These are phyloP conservation scores for Avena atlantica DNA, from an alignment of 176 grass and related monocot genomes.

Conservation along the genomic window DNA sequence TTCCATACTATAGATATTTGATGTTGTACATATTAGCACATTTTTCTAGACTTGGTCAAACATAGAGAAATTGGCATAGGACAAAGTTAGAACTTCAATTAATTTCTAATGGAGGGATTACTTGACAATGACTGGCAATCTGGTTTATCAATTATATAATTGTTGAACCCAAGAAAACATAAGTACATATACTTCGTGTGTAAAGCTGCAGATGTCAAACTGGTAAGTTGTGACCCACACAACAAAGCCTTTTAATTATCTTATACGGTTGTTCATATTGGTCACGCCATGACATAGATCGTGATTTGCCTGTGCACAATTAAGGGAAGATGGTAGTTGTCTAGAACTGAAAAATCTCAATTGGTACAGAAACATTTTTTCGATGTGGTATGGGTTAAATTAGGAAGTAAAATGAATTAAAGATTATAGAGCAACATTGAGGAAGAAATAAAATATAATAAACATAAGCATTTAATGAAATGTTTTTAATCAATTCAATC, in stretches of 20 bases:
- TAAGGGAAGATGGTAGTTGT: background rate
- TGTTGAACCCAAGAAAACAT: background rate
- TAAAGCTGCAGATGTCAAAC: conserved; percentile 25
- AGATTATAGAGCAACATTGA: background rate
- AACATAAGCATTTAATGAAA: conserved; percentile 4
- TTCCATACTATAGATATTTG: background rate
- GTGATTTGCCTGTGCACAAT: background rate
- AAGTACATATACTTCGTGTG: background rate
- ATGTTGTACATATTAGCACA: background rate
- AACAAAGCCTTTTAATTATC: conserved; percentile 10
- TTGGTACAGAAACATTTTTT: conserved; percentile 3
- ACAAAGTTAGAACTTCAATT: background rate
- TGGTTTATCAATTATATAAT: too few relatives aligned
- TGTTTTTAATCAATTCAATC: background rate
- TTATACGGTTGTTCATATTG: background rate
- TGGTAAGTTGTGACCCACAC: background rate
- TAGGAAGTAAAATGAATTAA: background rate
- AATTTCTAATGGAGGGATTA: background rate
- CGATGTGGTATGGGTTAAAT: background rate
- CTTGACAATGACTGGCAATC: background rate
- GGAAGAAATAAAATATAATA: conserved; percentile 1
- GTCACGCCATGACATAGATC: background rate
- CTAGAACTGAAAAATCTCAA: background rate
- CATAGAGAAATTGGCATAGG: background rate
- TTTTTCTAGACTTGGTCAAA: background rate